These are phyloP conservation scores for Clarireedia hainanense DNA, from an alignment of 2,329 filamentous ascomycete genomes.

Conservation along the genomic window DNA sequence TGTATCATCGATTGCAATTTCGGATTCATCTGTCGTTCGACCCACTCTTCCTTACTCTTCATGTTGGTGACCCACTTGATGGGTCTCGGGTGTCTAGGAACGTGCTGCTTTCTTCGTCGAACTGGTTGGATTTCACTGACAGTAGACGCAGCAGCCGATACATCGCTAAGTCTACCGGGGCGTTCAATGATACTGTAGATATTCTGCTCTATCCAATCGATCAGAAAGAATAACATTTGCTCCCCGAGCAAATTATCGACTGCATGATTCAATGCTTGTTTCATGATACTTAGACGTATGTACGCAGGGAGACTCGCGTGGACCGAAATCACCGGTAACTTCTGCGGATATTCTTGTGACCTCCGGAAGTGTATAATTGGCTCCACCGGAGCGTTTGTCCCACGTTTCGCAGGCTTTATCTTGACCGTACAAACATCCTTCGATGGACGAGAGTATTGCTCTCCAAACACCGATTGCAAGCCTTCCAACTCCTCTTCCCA, in stretches of 20 bases:
- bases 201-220: conserved; percentile 86
- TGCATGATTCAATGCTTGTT: conserved; percentile 66
- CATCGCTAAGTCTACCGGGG: conserved; percentile 76
- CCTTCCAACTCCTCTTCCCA: conserved; percentile 86
- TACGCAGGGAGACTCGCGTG: conserved; percentile 74
- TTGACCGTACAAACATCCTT: conserved; percentile 61
- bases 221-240: conserved; percentile 82
- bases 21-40: conserved; percentile 53
- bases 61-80: conserved; percentile 57
- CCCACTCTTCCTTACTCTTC: conserved; percentile 61
- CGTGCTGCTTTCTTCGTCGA: conserved; percentile 23
- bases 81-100: conserved; percentile 43
- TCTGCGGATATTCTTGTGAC: conserved; percentile 64
- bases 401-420: conserved; percentile 49
- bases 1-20: conserved; percentile 68
- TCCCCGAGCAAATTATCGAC: conserved; percentile 66
- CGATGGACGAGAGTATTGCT: conserved; percentile 56
- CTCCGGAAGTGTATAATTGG: conserved; percentile 59
- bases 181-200: conserved; percentile 75
- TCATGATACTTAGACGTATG: conserved; percentile 81
- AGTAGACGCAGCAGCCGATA: conserved; percentile 69
- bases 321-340: conserved; percentile 62
- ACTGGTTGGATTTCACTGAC: conserved; percentile 40
- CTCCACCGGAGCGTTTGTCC: conserved; percentile 42
- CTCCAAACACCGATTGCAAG: conserved; percentile 78